Base-by-base conservation (phyloP, 2,329 filamentous ascomycete genomes). In the Fusarium sp. region DNA sequence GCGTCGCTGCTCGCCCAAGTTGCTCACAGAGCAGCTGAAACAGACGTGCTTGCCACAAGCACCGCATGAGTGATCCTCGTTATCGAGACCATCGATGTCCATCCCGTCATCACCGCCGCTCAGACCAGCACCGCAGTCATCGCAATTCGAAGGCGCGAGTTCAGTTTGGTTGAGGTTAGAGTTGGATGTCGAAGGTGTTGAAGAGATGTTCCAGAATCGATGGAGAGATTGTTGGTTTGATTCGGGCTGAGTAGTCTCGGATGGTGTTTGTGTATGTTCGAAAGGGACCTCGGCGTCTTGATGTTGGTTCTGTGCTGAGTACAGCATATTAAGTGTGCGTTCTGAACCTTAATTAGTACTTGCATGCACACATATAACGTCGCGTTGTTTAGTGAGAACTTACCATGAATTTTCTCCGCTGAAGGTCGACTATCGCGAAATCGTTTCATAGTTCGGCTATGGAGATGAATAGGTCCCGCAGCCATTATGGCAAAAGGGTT, bases 381-480 rank as follows among this genome's bases (percentile, higher is more conserved):
- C 2, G 7, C 1, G 20, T 7, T 20, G 3, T 17, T 23, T 4
- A 3, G 20, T 2, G 6, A 30, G 43, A 65, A 80, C 85, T 75
- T 80, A 88, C 86, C 79, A 67, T 88, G 83, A 8, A 89, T 81
- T 54, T 83, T 78, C 8, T 82, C 75, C 32, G 89, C 85, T 0
- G 86, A 84, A 0, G 88, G 88, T 8, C 88, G 80, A 56, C 81
- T 84, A 74, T 89, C 81, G 58, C 88, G 86, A 62, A 85, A 82
- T 9, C 88, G 85, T 77, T 90, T 90, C 72, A 85, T 77, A 1
- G 88, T 90, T 24, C 88, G 85, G 67, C 86, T 85, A 50, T 82
- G 77, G 15, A 87, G 81, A 52, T 86, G 81, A 15, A 81, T 53
- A 32, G 78, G 76, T 53, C 78, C 54, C 64, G 71, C 74, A 62